These are phyloP conservation scores for Fraxinus baroniana DNA, from an alignment of 305 asterid genomes.

Conservation along the genomic window DNA sequence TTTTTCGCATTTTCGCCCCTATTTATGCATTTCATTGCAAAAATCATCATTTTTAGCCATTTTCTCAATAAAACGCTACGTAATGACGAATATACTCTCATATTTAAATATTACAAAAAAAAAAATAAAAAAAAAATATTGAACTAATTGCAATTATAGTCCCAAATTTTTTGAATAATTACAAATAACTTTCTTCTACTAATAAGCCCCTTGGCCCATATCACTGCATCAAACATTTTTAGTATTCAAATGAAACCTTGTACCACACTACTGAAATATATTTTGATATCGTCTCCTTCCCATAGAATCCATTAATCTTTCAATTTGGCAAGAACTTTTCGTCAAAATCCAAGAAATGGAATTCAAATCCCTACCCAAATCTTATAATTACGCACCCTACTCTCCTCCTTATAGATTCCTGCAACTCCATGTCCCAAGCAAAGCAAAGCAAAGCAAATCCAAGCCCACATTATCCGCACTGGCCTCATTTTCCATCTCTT, in stretches of 20 bases:
- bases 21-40: too few relatives aligned
- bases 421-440: conserved; percentile 65
- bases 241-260: conserved; percentile 25
- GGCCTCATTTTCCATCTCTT: conserved; percentile 48
- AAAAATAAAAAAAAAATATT: too few relatives aligned
- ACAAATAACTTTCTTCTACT: too few relatives aligned
- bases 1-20: too few relatives aligned
- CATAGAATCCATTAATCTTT: not conserved
- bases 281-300: not conserved
- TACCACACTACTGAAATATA: not conserved
- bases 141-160: too few relatives aligned
- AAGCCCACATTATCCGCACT: conserved; percentile 57
- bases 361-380: conserved; percentile 44
- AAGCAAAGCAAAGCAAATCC: conserved; percentile 56
- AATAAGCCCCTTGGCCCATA: too few relatives aligned
- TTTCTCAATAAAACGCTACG: too few relatives aligned
- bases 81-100: too few relatives aligned
- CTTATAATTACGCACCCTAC: conserved; percentile 62
- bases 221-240: not conserved
- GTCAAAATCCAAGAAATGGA: conserved; percentile 40
- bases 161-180: too few relatives aligned
- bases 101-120: too few relatives aligned
- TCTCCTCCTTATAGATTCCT: conserved; percentile 67
- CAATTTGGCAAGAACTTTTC: conserved; percentile 17
- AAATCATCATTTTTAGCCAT: too few relatives aligned